These are phyloP conservation scores for Daedaleopsis nitida DNA, from an alignment of 768 basidiomycete species.

Conservation along the genomic window DNA sequence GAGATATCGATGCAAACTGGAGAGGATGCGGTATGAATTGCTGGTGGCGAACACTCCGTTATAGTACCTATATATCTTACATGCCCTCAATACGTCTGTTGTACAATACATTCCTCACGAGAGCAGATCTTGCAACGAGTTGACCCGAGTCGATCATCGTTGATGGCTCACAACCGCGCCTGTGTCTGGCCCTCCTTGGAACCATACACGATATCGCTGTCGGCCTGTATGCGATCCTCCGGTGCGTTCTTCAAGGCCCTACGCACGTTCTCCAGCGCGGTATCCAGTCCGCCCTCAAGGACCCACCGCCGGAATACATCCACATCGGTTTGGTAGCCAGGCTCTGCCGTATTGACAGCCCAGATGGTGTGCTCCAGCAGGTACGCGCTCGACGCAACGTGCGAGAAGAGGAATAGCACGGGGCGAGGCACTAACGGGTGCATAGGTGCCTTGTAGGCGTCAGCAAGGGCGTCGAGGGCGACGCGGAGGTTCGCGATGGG, in stretches of 20 bases:
- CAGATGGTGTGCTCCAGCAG: constrained; percentile 74
- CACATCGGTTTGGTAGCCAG: constrained; percentile 42
- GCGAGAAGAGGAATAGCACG: constrained; percentile 59
- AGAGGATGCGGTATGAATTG: not conserved
- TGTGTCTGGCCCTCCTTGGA: not conserved
- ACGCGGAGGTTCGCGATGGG: constrained; percentile 33
- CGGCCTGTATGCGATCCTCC: constrained; percentile 1
- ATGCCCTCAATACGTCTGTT: too few species aligned
- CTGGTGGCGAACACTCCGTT: too few species aligned
- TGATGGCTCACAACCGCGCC: constrained; percentile 9
- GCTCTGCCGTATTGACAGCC: constrained; percentile 38
- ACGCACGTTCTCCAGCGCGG: constrained; percentile 28
- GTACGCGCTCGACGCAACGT: constrained; percentile 52
- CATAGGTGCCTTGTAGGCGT: constrained; percentile 43
- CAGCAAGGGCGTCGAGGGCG: constrained; percentile 42
- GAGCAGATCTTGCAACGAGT: too few species aligned
- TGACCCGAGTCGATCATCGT: too few species aligned
- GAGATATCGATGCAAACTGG: not conserved
- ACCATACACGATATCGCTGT: constrained; percentile 25
- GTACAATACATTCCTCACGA: too few species aligned
- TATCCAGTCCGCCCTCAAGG: constrained; percentile 37
- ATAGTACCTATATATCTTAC: too few species aligned
- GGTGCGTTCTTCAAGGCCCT: constrained; percentile 11
- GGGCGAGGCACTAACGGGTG: constrained; percentile 55
- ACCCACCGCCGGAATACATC: constrained; percentile 60